Evolutionary conservation across 805 yeast genomes (phyloP).

Genomic region (Teunomyces panamensis): DNA sequence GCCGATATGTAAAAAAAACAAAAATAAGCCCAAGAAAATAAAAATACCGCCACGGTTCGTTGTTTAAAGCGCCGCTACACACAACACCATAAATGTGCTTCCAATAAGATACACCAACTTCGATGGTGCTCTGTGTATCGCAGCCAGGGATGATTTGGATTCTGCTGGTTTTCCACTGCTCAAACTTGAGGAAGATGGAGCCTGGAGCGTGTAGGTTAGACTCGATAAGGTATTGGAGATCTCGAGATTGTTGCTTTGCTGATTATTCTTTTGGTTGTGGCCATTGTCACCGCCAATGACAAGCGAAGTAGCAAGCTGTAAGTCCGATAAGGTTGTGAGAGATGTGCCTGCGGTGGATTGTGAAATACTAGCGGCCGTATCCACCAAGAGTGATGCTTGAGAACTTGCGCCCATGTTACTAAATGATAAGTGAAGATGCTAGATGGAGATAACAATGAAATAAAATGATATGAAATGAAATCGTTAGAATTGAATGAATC

Average conservation of each 20-base stretch:
- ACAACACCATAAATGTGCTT: not conserved
- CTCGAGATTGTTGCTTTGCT: not conserved
- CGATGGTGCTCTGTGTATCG: not conserved
- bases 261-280: not conserved
- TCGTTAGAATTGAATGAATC: no score
- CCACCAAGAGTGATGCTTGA: not conserved
- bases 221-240: constrained; percentile 1
- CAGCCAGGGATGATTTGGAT: not conserved
- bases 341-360: not conserved
- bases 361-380: not conserved
- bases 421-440: no score
- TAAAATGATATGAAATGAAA: no score
- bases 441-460: no score
- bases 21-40: not conserved
- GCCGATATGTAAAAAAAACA: no score
- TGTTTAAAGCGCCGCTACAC: not conserved
- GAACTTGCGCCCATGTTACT: not conserved
- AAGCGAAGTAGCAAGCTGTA: not conserved
- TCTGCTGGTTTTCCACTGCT: not conserved
- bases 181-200: not conserved
- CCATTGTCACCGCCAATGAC: not conserved
- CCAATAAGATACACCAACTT: not conserved
- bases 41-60: not conserved
- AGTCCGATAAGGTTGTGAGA: not conserved
- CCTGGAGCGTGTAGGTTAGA: not conserved